Percentiles rank a stretch among this genome's conserved stretches.
These are phyloP conservation scores for Tolypocladium paradoxum DNA, from an alignment of 2,329 filamentous ascomycete species.

Conservation along the genomic window DNA sequence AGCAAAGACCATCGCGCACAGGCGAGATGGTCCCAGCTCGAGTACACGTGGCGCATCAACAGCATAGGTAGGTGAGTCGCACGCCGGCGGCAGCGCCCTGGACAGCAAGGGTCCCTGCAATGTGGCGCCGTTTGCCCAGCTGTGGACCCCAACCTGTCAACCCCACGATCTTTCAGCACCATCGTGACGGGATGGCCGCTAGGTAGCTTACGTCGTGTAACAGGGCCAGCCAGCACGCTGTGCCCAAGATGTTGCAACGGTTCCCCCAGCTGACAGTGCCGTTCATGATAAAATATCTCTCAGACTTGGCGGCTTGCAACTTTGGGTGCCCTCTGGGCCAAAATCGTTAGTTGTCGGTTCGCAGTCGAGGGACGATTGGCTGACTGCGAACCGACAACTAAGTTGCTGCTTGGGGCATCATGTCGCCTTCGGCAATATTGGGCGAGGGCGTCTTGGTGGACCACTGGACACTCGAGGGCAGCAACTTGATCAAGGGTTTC, in stretches of 20 bases:
- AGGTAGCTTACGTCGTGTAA: not conserved
- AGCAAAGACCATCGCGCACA: constrained; percentile 44
- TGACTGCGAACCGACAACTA: not conserved
- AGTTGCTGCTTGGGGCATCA: constrained; percentile 23
- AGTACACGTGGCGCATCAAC: constrained; percentile 68
- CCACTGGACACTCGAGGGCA: constrained; percentile 21
- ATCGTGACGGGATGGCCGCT: not conserved
- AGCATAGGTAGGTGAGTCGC: constrained; percentile 63
- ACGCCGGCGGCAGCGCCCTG: not conserved
- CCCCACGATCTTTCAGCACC: not conserved
- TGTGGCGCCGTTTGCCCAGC: not conserved
- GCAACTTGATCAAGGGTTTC: constrained; percentile 22
- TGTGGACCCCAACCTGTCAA: not conserved
- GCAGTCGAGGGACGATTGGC: no score
- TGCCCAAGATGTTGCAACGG: not conserved
- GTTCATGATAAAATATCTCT: not conserved
- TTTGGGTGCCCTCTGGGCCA: not conserved
- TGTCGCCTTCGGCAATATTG: constrained; percentile 10
- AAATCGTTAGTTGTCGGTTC: no score
- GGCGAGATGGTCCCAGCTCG: constrained; percentile 62
- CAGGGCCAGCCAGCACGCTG: not conserved
- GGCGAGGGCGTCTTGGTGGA: constrained; percentile 14
- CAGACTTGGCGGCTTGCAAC: not conserved
- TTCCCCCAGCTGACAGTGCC: not conserved
- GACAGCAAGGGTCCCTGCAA: not conserved